Base-by-base conservation (phyloP, 345 rosid genomes). In the Laguncularia racemosa region DNA sequence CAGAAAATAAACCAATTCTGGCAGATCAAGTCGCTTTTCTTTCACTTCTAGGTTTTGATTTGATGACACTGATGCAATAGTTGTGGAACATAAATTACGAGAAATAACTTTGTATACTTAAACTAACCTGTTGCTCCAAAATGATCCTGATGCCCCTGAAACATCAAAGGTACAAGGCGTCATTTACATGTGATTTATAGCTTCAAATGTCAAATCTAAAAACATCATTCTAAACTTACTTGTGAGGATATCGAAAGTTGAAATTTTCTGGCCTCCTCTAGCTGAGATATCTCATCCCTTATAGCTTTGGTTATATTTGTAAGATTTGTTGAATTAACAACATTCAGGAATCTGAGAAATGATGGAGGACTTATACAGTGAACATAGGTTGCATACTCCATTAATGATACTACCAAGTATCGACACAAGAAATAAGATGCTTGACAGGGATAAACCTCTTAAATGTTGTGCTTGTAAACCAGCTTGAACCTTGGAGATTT, bases 241-340 rank as follows among this genome's bases (percentile, higher is more conserved):
- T 69, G 67, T 54, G 71, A 48, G 65, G 73, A 73, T 55, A 79
- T 66, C 57, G 82, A 73, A 73, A 78, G 62, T 60, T 84, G 86
- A 59, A 81, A 81, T 44, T 73, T 79, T 66, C 81, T 84, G 53
- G 79, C 78, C 59, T 78, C 86, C 70, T 79, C 84, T 78, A 81
- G 69, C 57, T 77, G 84, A 71, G 78, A 75, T 56, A 75, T 78
- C 77, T 81, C 86, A 45, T 56, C 78, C 68, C 72, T 74, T 50
- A 84, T 75, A 21, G 50, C 60, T 66, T 73, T 78, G 50, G 71
- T 61, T 40, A 53, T 61, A 58, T 65, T 72, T 13, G 70, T 15
- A 15, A 81, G 68, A 63, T 65, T 78, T 48, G 62, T 60, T n/a
- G 81, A 81, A 54, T 75, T 71, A 44, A 75, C 72, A 64, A 80